Evolutionary conservation across 1,284 basidiomycete genomes (phyloP).

Genomic region (Porodaedalea pini): DNA sequence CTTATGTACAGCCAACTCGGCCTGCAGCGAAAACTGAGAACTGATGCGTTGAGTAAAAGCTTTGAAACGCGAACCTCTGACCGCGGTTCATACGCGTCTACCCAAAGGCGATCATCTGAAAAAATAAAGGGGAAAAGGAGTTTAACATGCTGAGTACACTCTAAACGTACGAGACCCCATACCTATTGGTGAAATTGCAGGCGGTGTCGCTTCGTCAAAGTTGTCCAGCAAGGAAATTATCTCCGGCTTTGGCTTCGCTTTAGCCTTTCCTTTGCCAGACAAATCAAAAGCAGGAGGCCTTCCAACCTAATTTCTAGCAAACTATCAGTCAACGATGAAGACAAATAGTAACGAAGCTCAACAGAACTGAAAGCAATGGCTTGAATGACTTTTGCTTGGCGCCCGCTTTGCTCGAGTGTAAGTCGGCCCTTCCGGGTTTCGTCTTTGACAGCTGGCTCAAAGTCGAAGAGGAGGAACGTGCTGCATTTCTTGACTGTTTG

Average conservation of each 20-base stretch:
- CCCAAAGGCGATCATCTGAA: slow-evolving; percentile 61
- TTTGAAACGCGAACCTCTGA: slow-evolving; percentile 47
- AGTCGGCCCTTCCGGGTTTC: background rate
- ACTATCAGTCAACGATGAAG: slow-evolving; percentile 4
- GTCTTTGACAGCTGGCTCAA: background rate
- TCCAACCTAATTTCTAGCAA: slow-evolving; percentile 30
- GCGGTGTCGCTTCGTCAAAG: slow-evolving; percentile 24
- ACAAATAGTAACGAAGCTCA: slow-evolving; percentile 13
- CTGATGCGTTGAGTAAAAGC: background rate
- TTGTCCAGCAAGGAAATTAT: slow-evolving; percentile 21
- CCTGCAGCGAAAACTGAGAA: slow-evolving; percentile 37
- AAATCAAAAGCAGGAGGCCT: slow-evolving; percentile 36
- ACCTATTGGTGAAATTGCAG: background rate
- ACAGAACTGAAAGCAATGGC: slow-evolving; percentile 45
- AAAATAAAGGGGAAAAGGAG: slow-evolving; percentile 3
- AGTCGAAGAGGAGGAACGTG: background rate
- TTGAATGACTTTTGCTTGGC: slow-evolving; percentile 37
- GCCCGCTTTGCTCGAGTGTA: background rate
- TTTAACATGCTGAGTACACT: too few species aligned
- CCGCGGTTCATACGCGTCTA: slow-evolving; percentile 71
- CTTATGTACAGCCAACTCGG: slow-evolving; percentile 85
- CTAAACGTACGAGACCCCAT: too few species aligned
- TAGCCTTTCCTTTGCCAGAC: slow-evolving; percentile 44
- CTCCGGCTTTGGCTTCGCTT: slow-evolving; percentile 31
- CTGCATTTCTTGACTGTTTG: background rate